A percentile compares a stretch with the other conserved stretches of the same genome.
phyloP scores from a whole-genome alignment of 1,284 basidiomycete genomes.

The Leccinum cinnamomeum region DNA sequence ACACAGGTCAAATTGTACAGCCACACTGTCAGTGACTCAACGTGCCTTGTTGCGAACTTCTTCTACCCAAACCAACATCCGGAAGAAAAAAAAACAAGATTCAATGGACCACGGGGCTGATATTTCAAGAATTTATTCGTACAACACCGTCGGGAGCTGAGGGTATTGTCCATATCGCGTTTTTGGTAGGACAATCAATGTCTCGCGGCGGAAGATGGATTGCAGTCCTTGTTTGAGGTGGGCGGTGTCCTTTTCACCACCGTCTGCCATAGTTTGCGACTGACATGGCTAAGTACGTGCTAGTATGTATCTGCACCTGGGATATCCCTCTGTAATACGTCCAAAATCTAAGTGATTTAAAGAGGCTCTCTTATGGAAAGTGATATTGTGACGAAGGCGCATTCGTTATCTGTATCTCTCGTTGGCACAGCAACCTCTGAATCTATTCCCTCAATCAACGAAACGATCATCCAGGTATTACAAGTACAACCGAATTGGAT shows the following conservation, averaged over 20 bases:
- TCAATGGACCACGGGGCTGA: not conserved
- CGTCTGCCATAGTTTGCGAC: conserved; percentile 72
- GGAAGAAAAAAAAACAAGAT: not conserved
- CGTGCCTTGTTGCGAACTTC: not conserved
- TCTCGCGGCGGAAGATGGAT: conserved; percentile 37
- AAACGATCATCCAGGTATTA: not conserved
- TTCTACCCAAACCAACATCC: not conserved
- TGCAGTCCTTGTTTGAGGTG: conserved; percentile 74
- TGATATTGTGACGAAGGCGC: conserved; percentile 35
- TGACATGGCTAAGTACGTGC: conserved; percentile 39
- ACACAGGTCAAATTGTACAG: not conserved
- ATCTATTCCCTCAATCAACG: conserved; percentile 35
- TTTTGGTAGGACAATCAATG: conserved; percentile 5
- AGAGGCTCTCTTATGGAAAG: conserved; percentile 20
- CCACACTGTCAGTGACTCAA: not conserved
- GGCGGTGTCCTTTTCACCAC: conserved; percentile 50
- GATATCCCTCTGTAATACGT: not conserved
- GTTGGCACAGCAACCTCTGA: conserved; percentile 52
- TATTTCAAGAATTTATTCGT: not conserved
- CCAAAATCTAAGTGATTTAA: conserved; percentile 5
- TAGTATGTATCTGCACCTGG: not conserved
- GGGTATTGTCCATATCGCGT: conserved; percentile 8
- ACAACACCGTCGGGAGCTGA: conserved; percentile 16
- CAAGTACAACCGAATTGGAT: not conserved
- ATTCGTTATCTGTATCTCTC: conserved; percentile 51